Conservation (phyloP, 2,329 filamentous ascomycete species). For the Tolypocladium album region DNA sequence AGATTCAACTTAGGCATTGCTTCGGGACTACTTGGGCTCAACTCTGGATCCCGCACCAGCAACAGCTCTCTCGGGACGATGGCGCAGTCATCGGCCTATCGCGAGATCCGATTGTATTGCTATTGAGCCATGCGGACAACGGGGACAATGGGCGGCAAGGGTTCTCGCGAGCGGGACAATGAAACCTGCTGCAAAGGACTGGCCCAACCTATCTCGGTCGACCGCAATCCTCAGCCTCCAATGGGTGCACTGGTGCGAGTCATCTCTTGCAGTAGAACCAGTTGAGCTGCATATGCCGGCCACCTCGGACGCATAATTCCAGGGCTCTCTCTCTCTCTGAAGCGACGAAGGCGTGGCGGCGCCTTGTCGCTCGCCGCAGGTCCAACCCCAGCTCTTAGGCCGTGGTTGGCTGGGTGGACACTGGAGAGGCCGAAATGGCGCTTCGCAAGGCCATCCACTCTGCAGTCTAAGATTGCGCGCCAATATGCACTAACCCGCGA, state of each 20-base stretch:
- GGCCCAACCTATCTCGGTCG: neutral
- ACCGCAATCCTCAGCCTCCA: neutral
- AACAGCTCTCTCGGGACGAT: neutral
- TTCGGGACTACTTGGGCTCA: neutral
- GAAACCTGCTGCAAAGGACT: neutral
- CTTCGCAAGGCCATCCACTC: neutral
- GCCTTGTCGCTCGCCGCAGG: neutral
- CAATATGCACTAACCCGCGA: constrained; percentile 13
- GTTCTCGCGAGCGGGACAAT: neutral
- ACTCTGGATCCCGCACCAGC: neutral
- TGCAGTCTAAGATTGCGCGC: constrained; percentile 9
- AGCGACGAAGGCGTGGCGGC: neutral
- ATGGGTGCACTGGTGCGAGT: neutral
- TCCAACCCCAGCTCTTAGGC: neutral
- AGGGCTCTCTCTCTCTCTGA: neutral
- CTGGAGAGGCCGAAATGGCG: constrained; percentile 9
- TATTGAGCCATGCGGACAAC: neutral
- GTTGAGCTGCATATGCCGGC: neutral
- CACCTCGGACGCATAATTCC: neutral
- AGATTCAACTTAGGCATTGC: neutral
- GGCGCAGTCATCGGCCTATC: neutral
- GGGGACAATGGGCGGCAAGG: neutral
- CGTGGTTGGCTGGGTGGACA: constrained; percentile 15
- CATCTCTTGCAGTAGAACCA: neutral
- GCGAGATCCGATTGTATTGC: neutral